A percentile compares a stretch with the other conserved stretches of the same genome.
Conservation (phyloP, 2,329 filamentous ascomycete species). For the Penicillium sp. region DNA sequence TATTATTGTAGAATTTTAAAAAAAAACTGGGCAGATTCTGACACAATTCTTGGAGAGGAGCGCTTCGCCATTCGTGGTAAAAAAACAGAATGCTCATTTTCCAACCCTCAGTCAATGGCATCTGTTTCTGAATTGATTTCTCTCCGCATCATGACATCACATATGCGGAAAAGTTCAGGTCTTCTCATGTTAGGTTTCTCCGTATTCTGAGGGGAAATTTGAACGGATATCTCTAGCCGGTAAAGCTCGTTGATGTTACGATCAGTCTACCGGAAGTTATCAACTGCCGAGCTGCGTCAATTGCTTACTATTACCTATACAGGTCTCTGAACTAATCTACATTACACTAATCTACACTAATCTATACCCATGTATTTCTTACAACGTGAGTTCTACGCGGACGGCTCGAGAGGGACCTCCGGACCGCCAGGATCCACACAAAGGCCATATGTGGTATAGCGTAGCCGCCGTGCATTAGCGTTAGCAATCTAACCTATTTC, state of each 20-base stretch:
- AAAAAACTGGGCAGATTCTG: too few relatives aligned
- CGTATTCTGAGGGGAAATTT: background rate
- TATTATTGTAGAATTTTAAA: too few relatives aligned
- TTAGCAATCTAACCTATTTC: background rate
- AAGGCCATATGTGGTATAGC: background rate
- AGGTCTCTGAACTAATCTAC: background rate
- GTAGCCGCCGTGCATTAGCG: slow-evolving; percentile 15
- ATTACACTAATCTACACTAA: too few relatives aligned
- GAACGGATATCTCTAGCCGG: background rate
- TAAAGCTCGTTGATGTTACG: background rate
- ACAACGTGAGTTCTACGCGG: too few relatives aligned
- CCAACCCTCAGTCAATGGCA: background rate
- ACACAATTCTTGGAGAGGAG: background rate
- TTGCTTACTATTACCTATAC: background rate
- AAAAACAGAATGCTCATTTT: background rate
- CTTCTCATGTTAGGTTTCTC: background rate
- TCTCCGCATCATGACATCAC: background rate
- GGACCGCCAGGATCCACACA: background rate
- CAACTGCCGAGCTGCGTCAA: background rate
- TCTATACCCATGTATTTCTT: background rate
- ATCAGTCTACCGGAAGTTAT: background rate
- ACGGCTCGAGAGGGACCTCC: background rate
- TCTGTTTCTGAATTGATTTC: too few relatives aligned
- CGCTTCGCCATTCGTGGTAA: too few relatives aligned
- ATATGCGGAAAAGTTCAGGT: background rate